Evolutionary conservation across 2,329 filamentous ascomycete genomes (phyloP), one percentile per base, ranked within the genome.

Genomic region (Pseudopyrenochaeta lycopersici): DNA sequence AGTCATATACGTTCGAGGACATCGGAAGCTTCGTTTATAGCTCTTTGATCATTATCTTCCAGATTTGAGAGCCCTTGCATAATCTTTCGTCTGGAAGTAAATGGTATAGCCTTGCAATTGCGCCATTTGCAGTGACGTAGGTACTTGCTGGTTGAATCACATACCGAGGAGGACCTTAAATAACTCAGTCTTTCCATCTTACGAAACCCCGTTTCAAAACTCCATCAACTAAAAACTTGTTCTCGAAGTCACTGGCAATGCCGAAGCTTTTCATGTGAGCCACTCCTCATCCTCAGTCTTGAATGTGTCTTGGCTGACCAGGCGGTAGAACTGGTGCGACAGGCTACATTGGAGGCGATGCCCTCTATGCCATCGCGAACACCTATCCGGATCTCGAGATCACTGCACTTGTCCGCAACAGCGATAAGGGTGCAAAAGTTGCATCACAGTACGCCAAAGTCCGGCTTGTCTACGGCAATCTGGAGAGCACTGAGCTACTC

Each of bases 381-480:
- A 72, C 77, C 7, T 79, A 82, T 49, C 81, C 81, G 3, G 80
- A 84, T 29, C 81, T 79, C 40, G 74, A 80, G 31, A 78, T 81
- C 54, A 81, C 80, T 2, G 77, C 74, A n/a, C 70, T 84, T 2
- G 81, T 83, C 1, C 77, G 82, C 18, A 80, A 80, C 62, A 77
- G 74, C 40, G 79, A 80, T 57, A 81, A 79, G 64, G 81, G 78
- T 27, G 78, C 78, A 12, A 72, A 71, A 47, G 72, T 84, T 11
- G 77, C 78, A 2, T 67, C 75, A 12, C 69, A 75, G 31, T 85
- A 80, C 52, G 75, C 83, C 2, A 78, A 76, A 5, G 70, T 82
- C 45, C 75, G 75, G 12, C 74, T 85, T n/a, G 80, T 85, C 1
- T 80, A 84, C 50, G 84, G 84, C 21, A 76, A 78, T 42, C 65